These are phyloP conservation scores for Cyberlindnera petersonii DNA, from an alignment of 805 yeast genomes.

Conservation along the genomic window DNA sequence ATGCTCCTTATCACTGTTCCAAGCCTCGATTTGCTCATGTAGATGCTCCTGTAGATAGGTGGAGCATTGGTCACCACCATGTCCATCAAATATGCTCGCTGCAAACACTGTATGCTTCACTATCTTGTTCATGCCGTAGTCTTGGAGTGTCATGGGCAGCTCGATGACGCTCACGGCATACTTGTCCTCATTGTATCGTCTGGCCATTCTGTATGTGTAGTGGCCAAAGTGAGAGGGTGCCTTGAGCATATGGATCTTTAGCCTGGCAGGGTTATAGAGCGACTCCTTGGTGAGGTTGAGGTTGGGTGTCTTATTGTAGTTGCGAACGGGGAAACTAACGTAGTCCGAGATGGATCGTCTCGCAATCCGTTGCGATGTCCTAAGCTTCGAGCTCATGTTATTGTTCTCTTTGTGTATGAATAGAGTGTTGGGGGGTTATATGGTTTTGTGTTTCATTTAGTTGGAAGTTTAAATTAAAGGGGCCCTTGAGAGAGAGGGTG, in stretches of 20 bases:
- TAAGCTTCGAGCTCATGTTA: no score
- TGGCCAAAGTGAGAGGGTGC: conserved; percentile 73
- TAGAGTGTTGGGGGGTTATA: no score
- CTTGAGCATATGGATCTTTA: conserved; percentile 35
- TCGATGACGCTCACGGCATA: conserved; percentile 61
- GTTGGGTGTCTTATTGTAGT: conserved; percentile 14
- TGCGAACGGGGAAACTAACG: conserved; percentile 21
- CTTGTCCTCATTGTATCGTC: conserved; percentile 78
- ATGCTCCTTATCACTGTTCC: conserved; percentile 29
- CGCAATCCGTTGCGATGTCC: no score
- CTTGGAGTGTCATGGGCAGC: conserved; percentile 33
- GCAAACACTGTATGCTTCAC: conserved; percentile 45
- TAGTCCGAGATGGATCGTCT: conserved; percentile 19
- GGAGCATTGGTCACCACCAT: conserved; percentile 82
- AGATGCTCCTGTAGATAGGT: conserved; percentile 53
- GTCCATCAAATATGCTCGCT: conserved; percentile 87
- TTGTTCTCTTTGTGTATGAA: no score
- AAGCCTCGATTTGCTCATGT: conserved; percentile 47
- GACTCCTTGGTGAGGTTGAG: conserved; percentile 14
- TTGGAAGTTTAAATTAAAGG: no score
- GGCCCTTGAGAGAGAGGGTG: no score
- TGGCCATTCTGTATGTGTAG: conserved; percentile 66
- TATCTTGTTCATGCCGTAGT: conserved; percentile 24
- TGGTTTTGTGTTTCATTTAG: no score
- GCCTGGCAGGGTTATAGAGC: conserved; percentile 14